phyloP scores from a whole-genome alignment of 108 stramenopile genomes.

The Phaeodactylum tricornutum region DNA sequence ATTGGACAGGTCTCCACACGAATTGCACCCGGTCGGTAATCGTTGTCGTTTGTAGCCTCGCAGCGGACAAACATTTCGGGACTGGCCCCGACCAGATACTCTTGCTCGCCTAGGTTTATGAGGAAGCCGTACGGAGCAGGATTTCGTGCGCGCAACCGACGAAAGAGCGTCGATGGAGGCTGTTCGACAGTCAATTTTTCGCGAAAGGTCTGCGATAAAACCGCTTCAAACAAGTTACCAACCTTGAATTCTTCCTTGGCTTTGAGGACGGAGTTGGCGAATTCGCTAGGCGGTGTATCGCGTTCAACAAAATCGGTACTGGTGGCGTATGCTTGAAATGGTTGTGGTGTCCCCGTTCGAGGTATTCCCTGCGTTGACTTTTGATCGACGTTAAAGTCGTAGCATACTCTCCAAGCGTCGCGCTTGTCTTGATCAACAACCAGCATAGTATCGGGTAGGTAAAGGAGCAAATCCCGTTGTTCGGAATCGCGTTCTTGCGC shows the following conservation, averaged over 20 bases:
- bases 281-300: slow-evolving; percentile 80
- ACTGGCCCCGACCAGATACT: slow-evolving; percentile 95
- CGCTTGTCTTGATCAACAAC: slow-evolving; percentile 90
- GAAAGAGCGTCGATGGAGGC: slow-evolving; percentile 79
- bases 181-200: slow-evolving; percentile 51
- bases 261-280: slow-evolving; percentile 73
- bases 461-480: slow-evolving; percentile 89
- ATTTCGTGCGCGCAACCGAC: slow-evolving; percentile 78
- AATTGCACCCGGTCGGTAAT: slow-evolving; percentile 70
- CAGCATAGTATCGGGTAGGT: slow-evolving; percentile 86
- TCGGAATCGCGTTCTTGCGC: slow-evolving; percentile 69
- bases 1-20: slow-evolving; percentile 98
- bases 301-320: slow-evolving; percentile 42
- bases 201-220: slow-evolving; percentile 91
- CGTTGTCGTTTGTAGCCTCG: slow-evolving; percentile 76
- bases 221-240: slow-evolving; percentile 95
- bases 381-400: slow-evolving; percentile 82
- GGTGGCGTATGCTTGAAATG: slow-evolving; percentile 32
- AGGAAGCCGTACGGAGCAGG: slow-evolving; percentile 97
- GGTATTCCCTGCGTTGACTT: slow-evolving; percentile 74
- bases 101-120: slow-evolving; percentile 89
- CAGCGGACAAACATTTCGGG: slow-evolving; percentile 99
- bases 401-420: slow-evolving; percentile 86
- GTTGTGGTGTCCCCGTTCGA: slow-evolving; percentile 39
- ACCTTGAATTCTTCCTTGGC: slow-evolving; percentile 91